These are phyloP conservation scores for Citrus mangshanensis DNA, from an alignment of 345 rosid genomes.

Conservation along the genomic window DNA sequence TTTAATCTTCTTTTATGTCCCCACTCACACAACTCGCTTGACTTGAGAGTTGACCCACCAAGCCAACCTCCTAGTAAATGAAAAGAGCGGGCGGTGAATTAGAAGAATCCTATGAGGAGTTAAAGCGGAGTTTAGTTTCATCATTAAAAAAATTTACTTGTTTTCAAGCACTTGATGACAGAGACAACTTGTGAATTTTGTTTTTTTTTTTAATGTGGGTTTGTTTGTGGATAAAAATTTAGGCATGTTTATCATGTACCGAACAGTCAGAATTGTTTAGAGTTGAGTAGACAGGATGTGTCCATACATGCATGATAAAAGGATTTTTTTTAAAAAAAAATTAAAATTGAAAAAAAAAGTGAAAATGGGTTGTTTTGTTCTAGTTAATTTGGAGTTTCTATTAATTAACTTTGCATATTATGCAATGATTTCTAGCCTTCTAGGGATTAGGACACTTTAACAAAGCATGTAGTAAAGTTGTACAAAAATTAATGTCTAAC, in stretches of 20 bases:
- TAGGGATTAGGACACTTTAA: slow-evolving; percentile 37
- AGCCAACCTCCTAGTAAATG: slow-evolving; percentile 5
- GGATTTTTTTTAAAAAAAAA: neutral
- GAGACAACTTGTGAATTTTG: slow-evolving; percentile 13
- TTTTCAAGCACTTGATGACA: slow-evolving; percentile 25
- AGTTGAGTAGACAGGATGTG: slow-evolving; percentile 12
- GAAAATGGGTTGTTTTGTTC: neutral
- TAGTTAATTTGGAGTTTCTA: neutral
- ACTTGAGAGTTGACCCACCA: slow-evolving; percentile 12
- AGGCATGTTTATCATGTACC: slow-evolving; percentile 17
- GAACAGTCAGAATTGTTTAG: slow-evolving; percentile 5
- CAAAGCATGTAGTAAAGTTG: slow-evolving; percentile 28
- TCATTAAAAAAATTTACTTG: neutral
- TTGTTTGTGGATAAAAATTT: slow-evolving; percentile 22
- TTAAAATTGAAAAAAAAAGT: neutral
- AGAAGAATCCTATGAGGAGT: slow-evolving; percentile 59
- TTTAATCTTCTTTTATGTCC: slow-evolving; percentile 19
- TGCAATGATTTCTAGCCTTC: slow-evolving; percentile 12
- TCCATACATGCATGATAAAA: slow-evolving; percentile 4
- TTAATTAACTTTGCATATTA: slow-evolving; percentile 9
- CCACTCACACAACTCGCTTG: slow-evolving; percentile 8
- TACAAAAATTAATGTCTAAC: slow-evolving; percentile 7
- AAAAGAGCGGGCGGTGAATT: slow-evolving; percentile 27
- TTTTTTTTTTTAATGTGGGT: neutral
- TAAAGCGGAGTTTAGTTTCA: slow-evolving; percentile 23